These are phyloP conservation scores for Lachnellula subtilissima DNA, from an alignment of 2,329 filamentous ascomycete genomes.

Conservation along the genomic window DNA sequence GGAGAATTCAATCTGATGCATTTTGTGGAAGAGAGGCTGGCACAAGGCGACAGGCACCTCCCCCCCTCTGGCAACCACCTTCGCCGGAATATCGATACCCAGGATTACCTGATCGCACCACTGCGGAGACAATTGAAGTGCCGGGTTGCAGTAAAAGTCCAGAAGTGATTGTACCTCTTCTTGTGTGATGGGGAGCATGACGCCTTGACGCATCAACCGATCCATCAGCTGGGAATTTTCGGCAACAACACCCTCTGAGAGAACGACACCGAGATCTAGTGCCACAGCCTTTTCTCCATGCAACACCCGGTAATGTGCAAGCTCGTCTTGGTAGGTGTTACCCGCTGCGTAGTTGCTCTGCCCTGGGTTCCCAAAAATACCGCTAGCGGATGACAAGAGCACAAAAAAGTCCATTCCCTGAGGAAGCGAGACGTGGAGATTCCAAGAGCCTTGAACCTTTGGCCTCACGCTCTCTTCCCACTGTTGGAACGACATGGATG, in stretches of 20 bases:
- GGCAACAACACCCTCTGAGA: background rate
- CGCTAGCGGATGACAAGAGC: slow-evolving; percentile 1
- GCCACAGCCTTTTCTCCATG: background rate
- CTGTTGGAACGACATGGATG: background rate
- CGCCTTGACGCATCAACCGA: slow-evolving; percentile 40
- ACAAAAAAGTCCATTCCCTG: slow-evolving; percentile 1
- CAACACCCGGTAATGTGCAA: slow-evolving; percentile 7
- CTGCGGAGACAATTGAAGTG: background rate
- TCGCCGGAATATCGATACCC: background rate
- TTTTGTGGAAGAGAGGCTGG: background rate
- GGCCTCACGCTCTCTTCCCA: background rate
- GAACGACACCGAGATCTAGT: slow-evolving; percentile 1
- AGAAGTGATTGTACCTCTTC: background rate
- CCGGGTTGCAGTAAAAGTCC: background rate
- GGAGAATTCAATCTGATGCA: background rate
- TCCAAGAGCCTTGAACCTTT: slow-evolving; percentile 1
- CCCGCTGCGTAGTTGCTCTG: slow-evolving; percentile 22
- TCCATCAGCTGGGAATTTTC: background rate
- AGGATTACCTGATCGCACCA: background rate
- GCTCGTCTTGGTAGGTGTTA: slow-evolving; percentile 26
- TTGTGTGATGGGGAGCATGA: slow-evolving; percentile 29
- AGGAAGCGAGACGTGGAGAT: background rate
- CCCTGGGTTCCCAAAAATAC: slow-evolving; percentile 1
- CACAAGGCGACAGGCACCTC: background rate
- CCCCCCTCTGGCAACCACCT: background rate